phyloP scores from a whole-genome alignment of 2,329 filamentous ascomycete genomes.

The Aspergillus udagawae region DNA sequence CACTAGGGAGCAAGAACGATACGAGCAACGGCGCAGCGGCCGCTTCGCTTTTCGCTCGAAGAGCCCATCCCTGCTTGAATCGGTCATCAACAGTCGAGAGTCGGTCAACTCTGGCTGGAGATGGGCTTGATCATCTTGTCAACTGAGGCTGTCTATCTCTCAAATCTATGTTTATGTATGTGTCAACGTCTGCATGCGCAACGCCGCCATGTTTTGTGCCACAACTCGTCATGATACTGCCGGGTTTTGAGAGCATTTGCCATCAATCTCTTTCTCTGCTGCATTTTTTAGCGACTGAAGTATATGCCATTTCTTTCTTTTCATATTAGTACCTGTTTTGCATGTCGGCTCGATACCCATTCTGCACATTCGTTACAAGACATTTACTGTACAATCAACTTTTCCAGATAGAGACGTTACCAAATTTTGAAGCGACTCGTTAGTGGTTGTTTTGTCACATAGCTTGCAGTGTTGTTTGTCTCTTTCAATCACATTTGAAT shows the following conservation, averaged over 20 bases:
- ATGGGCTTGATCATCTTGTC: slow-evolving; percentile 29
- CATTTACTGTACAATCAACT: neutral
- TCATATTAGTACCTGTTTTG: neutral
- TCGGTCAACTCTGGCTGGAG: slow-evolving; percentile 33
- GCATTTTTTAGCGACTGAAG: neutral
- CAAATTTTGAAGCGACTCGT: neutral
- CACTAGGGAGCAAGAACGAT: slow-evolving; percentile 36
- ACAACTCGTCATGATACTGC: neutral
- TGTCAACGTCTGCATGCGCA: neutral
- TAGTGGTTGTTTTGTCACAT: neutral
- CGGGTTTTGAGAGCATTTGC: neutral
- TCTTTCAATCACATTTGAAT: neutral
- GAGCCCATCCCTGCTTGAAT: slow-evolving; percentile 17
- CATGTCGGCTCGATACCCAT: slow-evolving; percentile 3
- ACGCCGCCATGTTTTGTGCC: neutral
- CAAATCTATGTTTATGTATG: neutral
- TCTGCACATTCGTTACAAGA: slow-evolving; percentile 2
- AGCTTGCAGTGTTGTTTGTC: neutral
- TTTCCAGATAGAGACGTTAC: neutral
- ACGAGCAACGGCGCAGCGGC: slow-evolving; percentile 14
- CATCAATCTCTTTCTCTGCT: neutral
- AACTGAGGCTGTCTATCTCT: neutral
- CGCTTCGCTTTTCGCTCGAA: slow-evolving; percentile 13
- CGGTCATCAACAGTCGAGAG: slow-evolving; percentile 22
- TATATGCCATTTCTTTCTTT: neutral